These are phyloP conservation scores for Cyberlindnera suaveolens DNA, from an alignment of 805 yeast species.

Conservation along the genomic window DNA sequence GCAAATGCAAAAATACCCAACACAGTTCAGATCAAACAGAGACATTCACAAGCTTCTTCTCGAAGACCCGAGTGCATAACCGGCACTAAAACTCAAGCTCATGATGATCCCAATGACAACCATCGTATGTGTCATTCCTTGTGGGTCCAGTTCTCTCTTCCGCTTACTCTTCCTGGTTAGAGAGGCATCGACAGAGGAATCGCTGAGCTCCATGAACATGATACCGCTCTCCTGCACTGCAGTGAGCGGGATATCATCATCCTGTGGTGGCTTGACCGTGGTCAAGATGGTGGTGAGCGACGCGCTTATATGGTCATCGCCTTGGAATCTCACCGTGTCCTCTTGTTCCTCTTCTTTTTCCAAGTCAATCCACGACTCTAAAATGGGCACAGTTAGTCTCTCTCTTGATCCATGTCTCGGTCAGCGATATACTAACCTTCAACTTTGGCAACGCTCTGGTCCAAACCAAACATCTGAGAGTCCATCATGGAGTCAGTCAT, in stretches of 20 bases:
- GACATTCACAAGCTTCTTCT: slow-evolving; percentile 3
- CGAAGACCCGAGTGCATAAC: slow-evolving; percentile 11
- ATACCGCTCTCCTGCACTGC: not conserved
- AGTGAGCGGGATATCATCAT: too few species aligned
- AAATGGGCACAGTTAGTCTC: not conserved
- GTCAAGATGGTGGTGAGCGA: not conserved
- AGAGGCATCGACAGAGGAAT: not conserved
- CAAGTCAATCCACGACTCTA: slow-evolving; percentile 1
- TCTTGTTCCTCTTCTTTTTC: not conserved
- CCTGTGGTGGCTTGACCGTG: too few species aligned
- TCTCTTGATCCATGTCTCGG: too few species aligned
- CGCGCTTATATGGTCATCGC: not conserved
- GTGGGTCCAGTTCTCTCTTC: slow-evolving; percentile 1
- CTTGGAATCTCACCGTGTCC: not conserved
- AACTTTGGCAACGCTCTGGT: not conserved
- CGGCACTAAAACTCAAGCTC: slow-evolving; percentile 15
- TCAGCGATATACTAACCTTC: not conserved
- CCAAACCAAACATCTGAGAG: slow-evolving; percentile 1
- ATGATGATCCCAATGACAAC: slow-evolving; percentile 9
- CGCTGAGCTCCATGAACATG: slow-evolving; percentile 1
- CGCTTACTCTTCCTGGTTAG: slow-evolving; percentile 1
- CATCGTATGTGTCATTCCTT: not conserved
- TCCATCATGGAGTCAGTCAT: slow-evolving; percentile 1
- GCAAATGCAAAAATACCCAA: not conserved
- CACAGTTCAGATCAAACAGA: not conserved